Base-by-base conservation (phyloP, 2,329 filamentous ascomycete species). In the Sphaceloma murrayae region DNA sequence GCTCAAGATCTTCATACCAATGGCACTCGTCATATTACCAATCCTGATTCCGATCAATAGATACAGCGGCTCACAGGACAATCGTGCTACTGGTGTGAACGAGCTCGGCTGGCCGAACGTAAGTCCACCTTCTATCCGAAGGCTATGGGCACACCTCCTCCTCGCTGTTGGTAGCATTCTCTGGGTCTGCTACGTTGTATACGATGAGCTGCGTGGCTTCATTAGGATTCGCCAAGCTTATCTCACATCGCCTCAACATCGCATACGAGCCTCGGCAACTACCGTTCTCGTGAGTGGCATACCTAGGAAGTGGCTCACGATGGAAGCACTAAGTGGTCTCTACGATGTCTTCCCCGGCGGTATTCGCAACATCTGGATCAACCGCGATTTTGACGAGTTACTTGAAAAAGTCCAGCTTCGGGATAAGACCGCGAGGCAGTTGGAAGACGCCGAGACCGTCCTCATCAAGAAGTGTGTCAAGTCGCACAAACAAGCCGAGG, bases 291-390 rank as follows among this genome's bases (percentile, higher is more conserved):
- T 98, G 43, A 91, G 82, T 51, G 82, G 82, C 8, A 94, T 98
- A 42, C 91, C 91, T 1, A 69, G 75, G 30, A 94, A 93, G 57
- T 98, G 91, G 91, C 76, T 94, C 5, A 86, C 76, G 2, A 75
- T 85, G 38, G 80, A 94, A 33, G 85, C 85, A 0, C 72, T 98
- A 3, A 74, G 78, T 47, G 82, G 82, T 0, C 70, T 98, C 0
- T 98, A 93, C 56, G 91, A 98, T 59, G 88, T 96, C 1, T 96
- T 95, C 54, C 91, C 91, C 0, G 91, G 91, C 14, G 91, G 91
- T 21, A 82, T 98, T 57, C 78, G 85, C 48, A 96, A 96, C 53
- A 84, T 98, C 34, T 98, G 89, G 88, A 80, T 98, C 54, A 98
- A 95, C 48, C 77, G 89, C 49, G 85, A 98, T 58, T 81, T 86